Evolutionary conservation across 1,139 yeast genomes (phyloP), one percentile per base, ranked within the genome.

Genomic region (Sugiyamaella neomexicana): DNA sequence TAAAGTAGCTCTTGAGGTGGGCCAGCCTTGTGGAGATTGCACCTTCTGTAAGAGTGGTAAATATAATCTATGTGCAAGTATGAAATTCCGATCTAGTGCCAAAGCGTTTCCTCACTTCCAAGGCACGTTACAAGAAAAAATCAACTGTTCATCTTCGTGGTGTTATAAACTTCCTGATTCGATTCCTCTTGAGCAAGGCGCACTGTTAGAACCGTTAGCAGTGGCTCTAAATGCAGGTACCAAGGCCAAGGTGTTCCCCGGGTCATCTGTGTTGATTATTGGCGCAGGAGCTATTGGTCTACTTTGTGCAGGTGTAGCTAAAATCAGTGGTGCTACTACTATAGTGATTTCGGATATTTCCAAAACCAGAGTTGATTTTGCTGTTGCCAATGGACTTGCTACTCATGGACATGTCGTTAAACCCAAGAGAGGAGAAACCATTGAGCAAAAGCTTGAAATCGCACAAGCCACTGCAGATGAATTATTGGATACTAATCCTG

Each of bases 261-360:
- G 90, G 55, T 87, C 85, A 54, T 71, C 76, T 20, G 89, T 85
- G 34, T 83, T 82, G 48, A 85, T 88, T 2, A 83, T 86, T 60
- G 96, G 96, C 46, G 95, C 95, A 38, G 96, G 96, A 12, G 95
- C 96, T 5, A 90, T 88, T 53, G 96, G 96, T 25, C 72, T 88
- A 50, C 74, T 88, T 57, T 78, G 84, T 53, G 91, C 91, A 44
- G 83, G 86, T 38, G 87, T 83, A 20, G 91, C 90, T 29, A 80
- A 76, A 58, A 83, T 86, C 12, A 83, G 82, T 63, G 95, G 96
- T 40, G 95, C 95, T 9, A 73, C 83, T 36, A 74, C 76, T 17
- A 80, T 85, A 44, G 72, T 81, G 62, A 77, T 84, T 53, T 79
- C 82, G 49, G 90, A 85, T 68, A 75, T 84, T 52, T 75, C 82